Conservation (phyloP, 345 rosid species). For the Abelmoschus esculentus region DNA sequence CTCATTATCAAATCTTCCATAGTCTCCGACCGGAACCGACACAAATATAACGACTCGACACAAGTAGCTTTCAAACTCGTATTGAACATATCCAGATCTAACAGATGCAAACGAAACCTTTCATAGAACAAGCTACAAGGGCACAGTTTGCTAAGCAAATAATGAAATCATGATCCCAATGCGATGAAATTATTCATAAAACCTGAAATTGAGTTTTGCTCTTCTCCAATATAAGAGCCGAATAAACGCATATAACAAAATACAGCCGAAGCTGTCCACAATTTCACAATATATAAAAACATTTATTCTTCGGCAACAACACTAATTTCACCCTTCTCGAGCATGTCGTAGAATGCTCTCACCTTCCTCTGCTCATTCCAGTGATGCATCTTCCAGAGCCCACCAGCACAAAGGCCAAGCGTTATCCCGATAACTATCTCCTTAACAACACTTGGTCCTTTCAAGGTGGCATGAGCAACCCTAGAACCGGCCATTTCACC, state of each 20-base stretch:
- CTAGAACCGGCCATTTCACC: conserved; percentile 66
- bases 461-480: conserved; percentile 78
- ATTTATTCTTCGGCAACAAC: conserved; percentile 70
- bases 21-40: too few species aligned
- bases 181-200: conserved; percentile 15
- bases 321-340: conserved; percentile 86
- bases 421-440: conserved; percentile 59
- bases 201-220: conserved; percentile 12
- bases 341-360: conserved; percentile 82
- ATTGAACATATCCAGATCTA: neutral
- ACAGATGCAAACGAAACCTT: neutral
- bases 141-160: neutral
- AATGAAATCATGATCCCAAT: neutral
- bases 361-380: conserved; percentile 94
- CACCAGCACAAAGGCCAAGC: conserved; percentile 69
- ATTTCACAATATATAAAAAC: neutral
- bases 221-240: neutral
- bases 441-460: conserved; percentile 90
- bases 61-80: neutral
- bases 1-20: too few species aligned
- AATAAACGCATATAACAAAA: neutral
- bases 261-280: neutral
- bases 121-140: neutral
- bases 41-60: too few species aligned
- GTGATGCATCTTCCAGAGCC: conserved; percentile 96